Conservation (phyloP, 2,329 filamentous ascomycete species). For the Diplodia seriata region DNA sequence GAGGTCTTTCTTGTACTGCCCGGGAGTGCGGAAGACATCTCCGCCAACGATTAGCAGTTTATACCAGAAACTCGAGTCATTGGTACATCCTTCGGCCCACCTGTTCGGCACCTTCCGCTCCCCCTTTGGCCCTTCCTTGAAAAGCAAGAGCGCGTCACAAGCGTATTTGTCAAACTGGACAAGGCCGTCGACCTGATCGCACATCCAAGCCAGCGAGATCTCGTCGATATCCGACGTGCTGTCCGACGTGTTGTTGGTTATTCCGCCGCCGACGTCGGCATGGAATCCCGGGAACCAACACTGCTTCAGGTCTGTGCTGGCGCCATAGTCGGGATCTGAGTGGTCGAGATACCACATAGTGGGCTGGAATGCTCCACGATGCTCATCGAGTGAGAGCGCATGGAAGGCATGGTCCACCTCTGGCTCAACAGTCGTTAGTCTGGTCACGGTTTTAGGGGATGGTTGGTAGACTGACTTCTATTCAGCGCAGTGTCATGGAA, state of each 20-base stretch:
- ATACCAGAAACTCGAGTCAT: background rate
- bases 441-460: background rate
- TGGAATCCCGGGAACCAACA: constrained; percentile 61
- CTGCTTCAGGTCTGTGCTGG: constrained; percentile 50
- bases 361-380: constrained; percentile 58
- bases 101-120: no score
- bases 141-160: background rate
- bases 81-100: background rate
- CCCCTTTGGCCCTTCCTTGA: background rate
- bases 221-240: background rate
- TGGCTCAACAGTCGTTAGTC: background rate
- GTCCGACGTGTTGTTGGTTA: background rate
- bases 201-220: background rate
- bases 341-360: constrained; percentile 58
- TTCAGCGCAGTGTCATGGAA: constrained; percentile 30
- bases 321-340: background rate
- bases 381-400: constrained; percentile 62
- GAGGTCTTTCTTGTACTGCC: background rate
- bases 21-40: background rate
- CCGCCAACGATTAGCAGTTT: background rate
- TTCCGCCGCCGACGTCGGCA: background rate
- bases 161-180: background rate
- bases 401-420: constrained; percentile 63
- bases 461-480: background rate
- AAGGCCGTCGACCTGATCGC: background rate